These are phyloP conservation scores for Brassica hybrid DNA, from an alignment of 441 rosid genomes.

Conservation along the genomic window DNA sequence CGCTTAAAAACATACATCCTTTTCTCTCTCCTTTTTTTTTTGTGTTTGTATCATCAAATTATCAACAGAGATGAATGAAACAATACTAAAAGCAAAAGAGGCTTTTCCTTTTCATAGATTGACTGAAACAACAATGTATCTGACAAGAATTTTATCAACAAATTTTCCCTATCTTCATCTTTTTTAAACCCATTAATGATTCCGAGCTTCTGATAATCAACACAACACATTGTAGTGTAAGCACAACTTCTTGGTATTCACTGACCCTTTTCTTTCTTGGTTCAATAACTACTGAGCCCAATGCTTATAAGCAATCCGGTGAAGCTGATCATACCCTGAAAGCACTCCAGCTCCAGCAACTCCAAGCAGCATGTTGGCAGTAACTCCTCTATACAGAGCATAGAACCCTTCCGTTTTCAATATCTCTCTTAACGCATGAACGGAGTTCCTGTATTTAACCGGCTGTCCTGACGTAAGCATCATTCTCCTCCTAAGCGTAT, in stretches of 20 bases:
- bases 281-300: conserved; percentile 44
- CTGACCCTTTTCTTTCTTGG: conserved; percentile 11
- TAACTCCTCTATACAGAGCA: conserved; percentile 82
- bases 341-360: conserved; percentile 97
- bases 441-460: conserved; percentile 59
- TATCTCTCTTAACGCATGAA: conserved; percentile 75
- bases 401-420: conserved; percentile 64
- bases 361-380: conserved; percentile 95
- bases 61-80: no score
- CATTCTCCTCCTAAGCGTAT: conserved; percentile 89
- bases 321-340: conserved; percentile 92
- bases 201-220: conserved; percentile 24
- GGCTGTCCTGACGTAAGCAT: conserved; percentile 94
- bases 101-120: no score
- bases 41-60: no score
- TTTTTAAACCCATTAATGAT: conserved; percentile 19
- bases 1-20: no score
- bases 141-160: no score
- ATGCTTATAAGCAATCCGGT: conserved; percentile 56
- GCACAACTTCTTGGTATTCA: conserved; percentile 26
- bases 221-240: conserved; percentile 29
- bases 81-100: no score
- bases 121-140: no score
- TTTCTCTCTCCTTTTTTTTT: no score
- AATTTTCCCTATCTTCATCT: conserved; percentile 31